Base-by-base conservation (phyloP, 1,139 yeast genomes). In the Yamadazyma taylorii region DNA sequence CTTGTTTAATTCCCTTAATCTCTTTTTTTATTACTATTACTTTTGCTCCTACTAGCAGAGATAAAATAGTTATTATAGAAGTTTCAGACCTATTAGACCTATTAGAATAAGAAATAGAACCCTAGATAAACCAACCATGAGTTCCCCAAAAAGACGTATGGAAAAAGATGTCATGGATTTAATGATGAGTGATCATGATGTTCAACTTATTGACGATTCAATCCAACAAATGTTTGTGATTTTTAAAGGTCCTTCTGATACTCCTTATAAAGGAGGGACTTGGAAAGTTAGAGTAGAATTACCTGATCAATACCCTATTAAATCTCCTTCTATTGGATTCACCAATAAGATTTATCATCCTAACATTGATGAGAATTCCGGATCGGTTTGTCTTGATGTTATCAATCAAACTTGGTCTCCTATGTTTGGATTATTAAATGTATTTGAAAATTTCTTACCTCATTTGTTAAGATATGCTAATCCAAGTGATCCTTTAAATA, bases 341-440 rank as follows among this genome's bases (percentile, higher is more conserved):
- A 81, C 81, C 40, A 92, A 90, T 61, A 86, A 84, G 58, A 90
- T 92, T 23, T 90, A 80, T 61, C 98, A 92, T 57, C 98, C 98
- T 5, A 92, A 92, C 56, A 86, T 87, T 42, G 96, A 87, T 54
- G 92, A 87, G 56, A 75, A 80, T 21, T 84, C 95, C 3, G 98
- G 98, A 0, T 82, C 95, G 0, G 97, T 92, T 11, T 92, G 98
- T 62, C 78, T 92, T 41, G 98, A 92, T 57, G 98, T 92, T 24
- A 90, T 92, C 49, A 92, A 92, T 61, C 97, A 92, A 56, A 89
- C 97, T 1, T 92, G 98, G 98, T 85, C 95, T 31, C 98, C 98
- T 2, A 86, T 92, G 90, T 92, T 89, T 69, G 97, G 92, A 36
- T 74, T 90, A 51, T 71, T 84, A 50, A 92, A 92, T 59, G 87